Percentiles rank a stretch among this genome's conserved stretches.
phyloP scores from a whole-genome alignment of 1,284 basidiomycete species.

The Trichosporon sp. region DNA sequence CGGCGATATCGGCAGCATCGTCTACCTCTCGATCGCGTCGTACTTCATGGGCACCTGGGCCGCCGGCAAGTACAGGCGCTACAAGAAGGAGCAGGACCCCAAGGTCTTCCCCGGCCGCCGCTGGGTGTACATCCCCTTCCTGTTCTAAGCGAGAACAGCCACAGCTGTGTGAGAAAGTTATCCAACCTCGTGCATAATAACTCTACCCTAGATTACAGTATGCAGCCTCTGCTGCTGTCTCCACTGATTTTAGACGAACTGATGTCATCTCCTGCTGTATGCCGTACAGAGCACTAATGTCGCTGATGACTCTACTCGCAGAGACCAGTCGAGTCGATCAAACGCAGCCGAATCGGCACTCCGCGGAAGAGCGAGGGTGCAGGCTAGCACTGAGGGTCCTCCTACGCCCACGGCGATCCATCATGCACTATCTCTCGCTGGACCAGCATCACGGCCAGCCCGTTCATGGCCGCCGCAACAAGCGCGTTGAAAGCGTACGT shows the following conservation, averaged over 20 bases:
- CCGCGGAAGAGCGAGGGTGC: too few relatives aligned
- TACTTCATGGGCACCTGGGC: slow-evolving; percentile 86
- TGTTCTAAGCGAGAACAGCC: slow-evolving; percentile 15
- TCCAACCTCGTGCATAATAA: background rate
- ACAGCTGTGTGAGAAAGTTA: background rate
- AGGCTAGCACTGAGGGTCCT: too few relatives aligned
- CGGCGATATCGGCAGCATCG: slow-evolving; percentile 62
- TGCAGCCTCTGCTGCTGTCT: background rate
- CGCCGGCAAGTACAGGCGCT: slow-evolving; percentile 80
- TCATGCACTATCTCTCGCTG: background rate
- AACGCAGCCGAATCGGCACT: too few relatives aligned
- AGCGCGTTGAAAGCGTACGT: background rate
- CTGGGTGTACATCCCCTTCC: slow-evolving; percentile 43
- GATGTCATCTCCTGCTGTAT: too few relatives aligned
- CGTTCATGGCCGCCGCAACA: background rate
- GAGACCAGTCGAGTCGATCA: too few relatives aligned
- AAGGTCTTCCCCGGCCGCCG: slow-evolving; percentile 51
- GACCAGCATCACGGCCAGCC: background rate
- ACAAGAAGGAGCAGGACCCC: slow-evolving; percentile 89
- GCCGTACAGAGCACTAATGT: too few relatives aligned
- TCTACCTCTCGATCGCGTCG: slow-evolving; percentile 67
- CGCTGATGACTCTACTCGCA: too few relatives aligned
- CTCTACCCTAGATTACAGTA: background rate
- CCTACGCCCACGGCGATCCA: too few relatives aligned
- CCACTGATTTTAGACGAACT: too few relatives aligned